Percentiles rank a stretch among this genome's conserved stretches.
These are phyloP conservation scores for Mycena vulgaris DNA, from an alignment of 768 basidiomycete species.

Conservation along the genomic window DNA sequence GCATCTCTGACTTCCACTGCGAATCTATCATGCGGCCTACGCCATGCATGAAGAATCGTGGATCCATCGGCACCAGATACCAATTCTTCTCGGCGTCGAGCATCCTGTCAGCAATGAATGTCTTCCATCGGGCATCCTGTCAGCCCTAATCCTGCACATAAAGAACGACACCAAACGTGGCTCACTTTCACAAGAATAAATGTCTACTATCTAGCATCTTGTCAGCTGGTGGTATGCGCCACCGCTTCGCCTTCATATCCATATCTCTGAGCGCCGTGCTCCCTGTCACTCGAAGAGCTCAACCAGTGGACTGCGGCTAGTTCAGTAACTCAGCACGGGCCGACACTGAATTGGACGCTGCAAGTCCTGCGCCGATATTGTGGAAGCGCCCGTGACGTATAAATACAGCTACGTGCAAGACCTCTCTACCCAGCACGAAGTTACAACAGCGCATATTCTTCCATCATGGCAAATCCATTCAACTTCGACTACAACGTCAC, in stretches of 20 bases:
- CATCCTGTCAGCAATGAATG: too few species aligned
- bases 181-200: too few species aligned
- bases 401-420: slow-evolving; percentile 12
- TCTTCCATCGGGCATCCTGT: too few species aligned
- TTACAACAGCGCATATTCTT: neutral
- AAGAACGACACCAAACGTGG: too few species aligned
- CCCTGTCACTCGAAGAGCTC: slow-evolving; percentile 8
- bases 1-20: too few species aligned
- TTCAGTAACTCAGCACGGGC: slow-evolving; percentile 2
- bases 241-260: too few species aligned
- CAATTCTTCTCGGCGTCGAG: too few species aligned
- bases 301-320: neutral
- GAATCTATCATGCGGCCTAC: neutral
- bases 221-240: too few species aligned
- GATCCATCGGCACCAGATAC: too few species aligned
- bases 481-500: neutral
- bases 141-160: too few species aligned
- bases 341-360: neutral
- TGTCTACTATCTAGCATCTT: neutral
- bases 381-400: neutral
- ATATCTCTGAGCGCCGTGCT: too few species aligned
- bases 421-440: neutral
- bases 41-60: too few species aligned
- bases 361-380: neutral
- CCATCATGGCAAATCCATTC: slow-evolving; percentile 9